These are phyloP conservation scores for Fusarium hainanense DNA, from an alignment of 2,329 filamentous ascomycete genomes.

Conservation along the genomic window DNA sequence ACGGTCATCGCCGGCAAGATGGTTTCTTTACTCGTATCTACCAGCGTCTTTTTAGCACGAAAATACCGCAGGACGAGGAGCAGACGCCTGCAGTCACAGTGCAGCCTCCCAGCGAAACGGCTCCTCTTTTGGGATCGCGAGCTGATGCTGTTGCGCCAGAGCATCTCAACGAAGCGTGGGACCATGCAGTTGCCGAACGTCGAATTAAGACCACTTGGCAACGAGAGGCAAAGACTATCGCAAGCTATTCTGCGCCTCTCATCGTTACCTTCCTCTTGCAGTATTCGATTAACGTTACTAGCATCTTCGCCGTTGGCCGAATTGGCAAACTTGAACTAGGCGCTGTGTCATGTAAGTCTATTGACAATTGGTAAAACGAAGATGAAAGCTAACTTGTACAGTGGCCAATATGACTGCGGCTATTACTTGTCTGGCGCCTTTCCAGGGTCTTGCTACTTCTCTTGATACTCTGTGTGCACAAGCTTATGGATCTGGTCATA, in stretches of 20 bases:
- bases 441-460: conserved; percentile 87
- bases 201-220: conserved; percentile 91
- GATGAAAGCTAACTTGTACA: conserved; percentile 31
- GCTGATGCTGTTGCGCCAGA: conserved; percentile 58
- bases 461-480: conserved; percentile 94
- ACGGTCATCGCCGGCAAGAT: conserved; percentile 50
- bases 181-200: conserved; percentile 83
- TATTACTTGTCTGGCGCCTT: conserved; percentile 80
- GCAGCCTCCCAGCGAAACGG: conserved; percentile 55
- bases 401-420: conserved; percentile 79
- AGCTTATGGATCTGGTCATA: conserved; percentile 91
- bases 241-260: conserved; percentile 75
- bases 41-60: conserved; percentile 66
- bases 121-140: conserved; percentile 55
- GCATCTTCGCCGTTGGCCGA: conserved; percentile 81
- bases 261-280: conserved; percentile 80
- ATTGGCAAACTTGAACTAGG: conserved; percentile 72
- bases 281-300: conserved; percentile 85
- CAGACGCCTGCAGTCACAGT: conserved; percentile 51
- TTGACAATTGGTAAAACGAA: background rate
- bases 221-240: conserved; percentile 85
- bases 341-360: conserved; percentile 55
- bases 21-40: conserved; percentile 58
- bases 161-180: conserved; percentile 80
- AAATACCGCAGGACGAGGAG: conserved; percentile 53